Conservation (phyloP, 495 filamentous ascomycete species). For the Aspergillus kassunensis region DNA sequence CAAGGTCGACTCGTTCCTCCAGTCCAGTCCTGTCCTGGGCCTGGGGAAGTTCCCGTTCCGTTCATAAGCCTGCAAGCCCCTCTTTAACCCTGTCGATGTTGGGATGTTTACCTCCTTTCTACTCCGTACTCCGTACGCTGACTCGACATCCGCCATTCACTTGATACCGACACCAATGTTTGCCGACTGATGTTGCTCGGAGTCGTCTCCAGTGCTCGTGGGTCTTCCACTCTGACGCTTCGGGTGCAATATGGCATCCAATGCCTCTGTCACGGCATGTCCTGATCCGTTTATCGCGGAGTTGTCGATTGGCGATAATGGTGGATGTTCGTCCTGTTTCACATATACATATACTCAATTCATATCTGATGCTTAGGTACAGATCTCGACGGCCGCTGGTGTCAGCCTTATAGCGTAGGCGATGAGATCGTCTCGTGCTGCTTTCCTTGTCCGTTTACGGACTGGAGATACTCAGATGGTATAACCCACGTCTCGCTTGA, state of each 20-base stretch:
- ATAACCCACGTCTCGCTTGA: too few relatives aligned
- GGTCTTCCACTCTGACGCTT: not conserved
- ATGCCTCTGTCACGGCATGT: not conserved
- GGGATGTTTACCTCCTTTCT: too few relatives aligned
- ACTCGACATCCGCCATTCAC: not conserved
- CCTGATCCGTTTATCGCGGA: constrained; percentile 3
- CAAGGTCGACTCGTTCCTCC: not conserved
- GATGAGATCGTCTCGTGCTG: constrained; percentile 8
- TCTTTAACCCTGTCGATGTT: too few relatives aligned
- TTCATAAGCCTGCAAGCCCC: too few relatives aligned
- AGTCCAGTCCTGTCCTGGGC: too few relatives aligned
- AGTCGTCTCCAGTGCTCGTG: not conserved
- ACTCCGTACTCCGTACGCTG: too few relatives aligned
- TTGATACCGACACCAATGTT: not conserved
- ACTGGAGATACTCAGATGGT: constrained; percentile 6
- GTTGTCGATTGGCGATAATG: not conserved
- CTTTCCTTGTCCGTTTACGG: constrained; percentile 12
- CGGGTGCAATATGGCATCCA: not conserved
- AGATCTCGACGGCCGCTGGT: constrained; percentile 9
- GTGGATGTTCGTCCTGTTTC: constrained; percentile 6
- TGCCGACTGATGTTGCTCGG: not conserved
- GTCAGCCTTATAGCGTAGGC: not conserved
- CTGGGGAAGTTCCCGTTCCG: too few relatives aligned
- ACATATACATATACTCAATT: too few relatives aligned
- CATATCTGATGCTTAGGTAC: too few relatives aligned